Conservation (phyloP, 306 rosid species). For the Corylus heterophylla region DNA sequence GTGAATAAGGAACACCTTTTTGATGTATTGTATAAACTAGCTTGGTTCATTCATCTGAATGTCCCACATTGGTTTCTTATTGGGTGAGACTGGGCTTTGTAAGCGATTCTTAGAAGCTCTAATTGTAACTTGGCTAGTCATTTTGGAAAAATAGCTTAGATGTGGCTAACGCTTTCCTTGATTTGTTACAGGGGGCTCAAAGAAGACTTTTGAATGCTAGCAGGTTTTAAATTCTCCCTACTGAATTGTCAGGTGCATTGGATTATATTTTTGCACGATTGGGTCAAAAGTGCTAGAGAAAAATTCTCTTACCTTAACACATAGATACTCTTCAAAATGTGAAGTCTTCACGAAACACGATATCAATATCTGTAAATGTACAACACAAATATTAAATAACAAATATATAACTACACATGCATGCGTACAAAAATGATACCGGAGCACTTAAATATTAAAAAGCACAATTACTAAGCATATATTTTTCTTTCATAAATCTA, state of each 20-base stretch:
- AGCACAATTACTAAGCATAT: not conserved
- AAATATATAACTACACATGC: conserved; percentile 2
- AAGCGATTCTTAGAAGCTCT: too few species aligned
- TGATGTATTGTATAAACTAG: too few species aligned
- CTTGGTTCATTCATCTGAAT: too few species aligned
- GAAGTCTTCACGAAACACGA: conserved; percentile 97
- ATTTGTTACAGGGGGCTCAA: too few species aligned
- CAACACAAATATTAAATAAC: conserved; percentile 19
- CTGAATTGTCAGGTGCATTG: not conserved
- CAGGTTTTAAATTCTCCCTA: not conserved
- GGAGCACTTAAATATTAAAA: not conserved
- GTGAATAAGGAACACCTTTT: too few species aligned
- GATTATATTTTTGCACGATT: not conserved
- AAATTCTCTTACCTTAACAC: conserved; percentile 75
- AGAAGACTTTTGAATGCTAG: not conserved
- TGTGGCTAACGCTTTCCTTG: too few species aligned
- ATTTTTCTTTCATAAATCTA: not conserved
- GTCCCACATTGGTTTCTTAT: too few species aligned
- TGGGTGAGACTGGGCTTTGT: too few species aligned
- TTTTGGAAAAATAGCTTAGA: too few species aligned
- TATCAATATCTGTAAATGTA: conserved; percentile 64
- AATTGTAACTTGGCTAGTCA: too few species aligned
- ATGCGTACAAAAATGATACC: not conserved
- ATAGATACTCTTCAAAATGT: conserved; percentile 81
- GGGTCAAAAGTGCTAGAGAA: not conserved